Evolutionary conservation across 306 rosid genomes (phyloP).

Genomic region (Castanospermum australe): DNA sequence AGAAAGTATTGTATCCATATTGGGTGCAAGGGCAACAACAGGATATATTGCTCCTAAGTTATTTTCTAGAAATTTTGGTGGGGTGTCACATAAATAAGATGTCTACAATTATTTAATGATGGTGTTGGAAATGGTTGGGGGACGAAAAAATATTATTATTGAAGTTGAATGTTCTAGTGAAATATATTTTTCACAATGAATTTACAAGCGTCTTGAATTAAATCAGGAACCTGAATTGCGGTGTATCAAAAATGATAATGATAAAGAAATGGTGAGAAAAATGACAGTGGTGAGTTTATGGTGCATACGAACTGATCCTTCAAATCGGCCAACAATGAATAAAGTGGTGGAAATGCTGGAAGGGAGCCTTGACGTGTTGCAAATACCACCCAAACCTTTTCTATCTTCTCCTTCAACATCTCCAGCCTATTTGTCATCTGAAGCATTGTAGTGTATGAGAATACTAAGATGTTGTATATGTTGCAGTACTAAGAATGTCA

Average conservation of each 20-base stretch:
- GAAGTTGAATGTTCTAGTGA: slow-evolving; percentile 25
- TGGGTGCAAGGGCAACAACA: slow-evolving; percentile 34
- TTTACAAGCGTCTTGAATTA: slow-evolving; percentile 29
- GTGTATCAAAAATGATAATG: slow-evolving; percentile 13
- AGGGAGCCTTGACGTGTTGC: slow-evolving; percentile 7
- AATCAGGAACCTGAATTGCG: slow-evolving; percentile 23
- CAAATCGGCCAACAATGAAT: slow-evolving; percentile 26
- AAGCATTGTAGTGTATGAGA: neutral
- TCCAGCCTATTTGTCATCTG: neutral
- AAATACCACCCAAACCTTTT: slow-evolving; percentile 30
- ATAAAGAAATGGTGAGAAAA: slow-evolving; percentile 25
- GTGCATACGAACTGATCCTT: slow-evolving; percentile 36
- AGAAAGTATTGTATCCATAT: slow-evolving; percentile 34
- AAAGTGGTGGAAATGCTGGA: slow-evolving; percentile 40
- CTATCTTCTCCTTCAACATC: slow-evolving; percentile 18
- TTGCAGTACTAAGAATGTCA: neutral
- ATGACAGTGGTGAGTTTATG: slow-evolving; percentile 39
- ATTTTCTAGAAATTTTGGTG: slow-evolving; percentile 34
- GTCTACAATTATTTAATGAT: slow-evolving; percentile 48
- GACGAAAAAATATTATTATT: slow-evolving; percentile 9
- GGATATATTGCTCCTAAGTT: slow-evolving; percentile 47
- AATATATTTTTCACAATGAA: slow-evolving; percentile 45
- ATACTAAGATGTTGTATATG: neutral
- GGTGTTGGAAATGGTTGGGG: slow-evolving; percentile 38
- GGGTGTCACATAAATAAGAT: slow-evolving; percentile 40